phyloP scores from a whole-genome alignment of 805 yeast genomes.

The Starmerella kuoi region DNA sequence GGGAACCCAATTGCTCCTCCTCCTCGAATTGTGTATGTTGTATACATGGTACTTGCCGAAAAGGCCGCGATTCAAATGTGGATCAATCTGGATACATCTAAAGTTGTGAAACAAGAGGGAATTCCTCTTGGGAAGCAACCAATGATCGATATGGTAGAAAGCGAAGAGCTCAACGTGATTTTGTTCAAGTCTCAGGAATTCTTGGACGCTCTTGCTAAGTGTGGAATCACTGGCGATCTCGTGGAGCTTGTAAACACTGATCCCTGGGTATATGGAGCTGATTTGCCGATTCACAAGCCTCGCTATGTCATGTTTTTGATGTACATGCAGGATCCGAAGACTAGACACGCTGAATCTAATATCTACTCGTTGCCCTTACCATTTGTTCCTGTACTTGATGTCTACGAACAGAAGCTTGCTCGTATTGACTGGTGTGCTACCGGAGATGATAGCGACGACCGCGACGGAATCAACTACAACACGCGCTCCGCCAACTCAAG shows the following conservation, averaged over 20 bases:
- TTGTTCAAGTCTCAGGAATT: constrained; percentile 71
- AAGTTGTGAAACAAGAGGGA: constrained; percentile 43
- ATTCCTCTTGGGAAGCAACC: constrained; percentile 54
- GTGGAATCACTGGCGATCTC: constrained; percentile 33
- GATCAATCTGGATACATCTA: constrained; percentile 51
- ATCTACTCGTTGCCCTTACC: constrained; percentile 64
- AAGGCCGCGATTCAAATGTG: constrained; percentile 54
- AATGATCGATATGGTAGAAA: constrained; percentile 49
- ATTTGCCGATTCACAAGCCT: constrained; percentile 35
- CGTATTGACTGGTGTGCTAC: constrained; percentile 64
- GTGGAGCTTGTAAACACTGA: constrained; percentile 15
- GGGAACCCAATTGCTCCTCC: constrained; percentile 41
- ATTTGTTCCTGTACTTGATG: constrained; percentile 61
- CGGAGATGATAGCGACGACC: constrained; percentile 56
- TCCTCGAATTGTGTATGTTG: constrained; percentile 53
- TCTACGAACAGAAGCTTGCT: constrained; percentile 44
- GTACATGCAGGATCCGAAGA: constrained; percentile 58
- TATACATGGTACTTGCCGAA: constrained; percentile 45
- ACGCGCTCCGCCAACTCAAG: constrained; percentile 46
- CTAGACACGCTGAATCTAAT: constrained; percentile 28
- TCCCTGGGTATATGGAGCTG: constrained; percentile 72
- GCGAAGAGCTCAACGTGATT: constrained; percentile 4
- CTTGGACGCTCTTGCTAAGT: constrained; percentile 76
- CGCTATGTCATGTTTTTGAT: constrained; percentile 52
- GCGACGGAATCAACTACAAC: constrained; percentile 38